phyloP scores from a whole-genome alignment of 352 stramenopile genomes.

The Globisporangium canariense region DNA sequence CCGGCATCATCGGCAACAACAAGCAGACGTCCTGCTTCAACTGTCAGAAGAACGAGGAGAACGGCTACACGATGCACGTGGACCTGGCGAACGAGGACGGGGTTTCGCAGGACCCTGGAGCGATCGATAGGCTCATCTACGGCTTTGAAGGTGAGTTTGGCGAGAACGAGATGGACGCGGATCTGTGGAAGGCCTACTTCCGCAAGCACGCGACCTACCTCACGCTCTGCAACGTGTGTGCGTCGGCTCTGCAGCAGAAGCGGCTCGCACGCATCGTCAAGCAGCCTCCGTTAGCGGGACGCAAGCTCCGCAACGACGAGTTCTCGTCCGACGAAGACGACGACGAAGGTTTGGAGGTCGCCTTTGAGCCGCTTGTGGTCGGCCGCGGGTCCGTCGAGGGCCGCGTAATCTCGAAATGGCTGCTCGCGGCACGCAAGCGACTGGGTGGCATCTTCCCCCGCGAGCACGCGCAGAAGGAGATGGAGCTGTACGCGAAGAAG shows the following conservation, averaged over 20 bases:
- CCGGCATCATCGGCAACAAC: slow-evolving; percentile 70
- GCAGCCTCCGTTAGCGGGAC: slow-evolving; percentile 12
- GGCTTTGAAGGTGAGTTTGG: slow-evolving; percentile 83
- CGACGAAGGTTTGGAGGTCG: slow-evolving; percentile 26
- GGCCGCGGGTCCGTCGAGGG: slow-evolving; percentile 87
- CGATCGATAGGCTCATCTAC: slow-evolving; percentile 76
- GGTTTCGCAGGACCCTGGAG: slow-evolving; percentile 61
- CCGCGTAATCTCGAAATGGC: slow-evolving; percentile 93
- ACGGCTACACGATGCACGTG: slow-evolving; percentile 77
- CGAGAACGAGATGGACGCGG: slow-evolving; percentile 78
- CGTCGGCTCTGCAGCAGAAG: slow-evolving; percentile 55
- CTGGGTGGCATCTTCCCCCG: slow-evolving; percentile 90
- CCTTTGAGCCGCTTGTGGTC: slow-evolving; percentile 93
- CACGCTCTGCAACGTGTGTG: slow-evolving; percentile 93
- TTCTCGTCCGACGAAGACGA: slow-evolving; percentile 93
- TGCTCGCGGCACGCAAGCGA: slow-evolving; percentile 87
- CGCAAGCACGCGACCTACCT: slow-evolving; percentile 90
- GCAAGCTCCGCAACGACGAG: slow-evolving; percentile 82
- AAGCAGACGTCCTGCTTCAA: slow-evolving; percentile 83
- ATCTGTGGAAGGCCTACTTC: slow-evolving; percentile 97
- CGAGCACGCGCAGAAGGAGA: slow-evolving; percentile 79
- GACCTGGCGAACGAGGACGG: slow-evolving; percentile 72
- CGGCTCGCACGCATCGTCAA: slow-evolving; percentile 39
- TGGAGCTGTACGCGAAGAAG: slow-evolving; percentile 91
- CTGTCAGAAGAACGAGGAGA: slow-evolving; percentile 72